phyloP scores from a whole-genome alignment of 352 stramenopile species.

The Thalassiosira hispida region DNA sequence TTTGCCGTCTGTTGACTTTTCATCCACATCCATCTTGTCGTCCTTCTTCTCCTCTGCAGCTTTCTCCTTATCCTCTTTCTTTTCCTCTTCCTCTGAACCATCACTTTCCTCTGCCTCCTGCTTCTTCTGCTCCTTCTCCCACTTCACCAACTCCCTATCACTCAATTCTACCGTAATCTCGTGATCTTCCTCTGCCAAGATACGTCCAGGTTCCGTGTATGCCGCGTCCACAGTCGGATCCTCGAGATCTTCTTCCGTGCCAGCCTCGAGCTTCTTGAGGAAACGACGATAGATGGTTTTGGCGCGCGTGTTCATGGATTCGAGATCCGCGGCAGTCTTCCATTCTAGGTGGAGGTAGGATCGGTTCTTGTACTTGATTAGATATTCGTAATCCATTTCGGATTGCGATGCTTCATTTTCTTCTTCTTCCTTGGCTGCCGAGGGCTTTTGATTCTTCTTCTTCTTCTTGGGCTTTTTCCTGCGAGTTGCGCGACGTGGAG shows the following conservation, averaged over 20 bases:
- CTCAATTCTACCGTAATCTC: slow-evolving; percentile 82
- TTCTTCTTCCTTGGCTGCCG: slow-evolving; percentile 16
- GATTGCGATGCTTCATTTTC: slow-evolving; percentile 28
- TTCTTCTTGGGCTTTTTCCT: slow-evolving; percentile 6
- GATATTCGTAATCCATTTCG: slow-evolving; percentile 87
- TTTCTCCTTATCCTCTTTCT: slow-evolving; percentile 31
- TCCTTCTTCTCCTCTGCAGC: slow-evolving; percentile 34
- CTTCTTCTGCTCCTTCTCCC: slow-evolving; percentile 81
- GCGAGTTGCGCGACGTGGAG: neutral
- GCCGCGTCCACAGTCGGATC: slow-evolving; percentile 83
- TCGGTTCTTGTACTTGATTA: slow-evolving; percentile 87
- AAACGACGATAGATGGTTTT: slow-evolving; percentile 85
- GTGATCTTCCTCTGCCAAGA: slow-evolving; percentile 84
- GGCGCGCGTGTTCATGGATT: slow-evolving; percentile 83
- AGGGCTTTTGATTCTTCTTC: slow-evolving; percentile 18
- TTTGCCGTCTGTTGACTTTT: neutral
- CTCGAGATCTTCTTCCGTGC: slow-evolving; percentile 80
- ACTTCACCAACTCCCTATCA: slow-evolving; percentile 81
- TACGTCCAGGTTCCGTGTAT: slow-evolving; percentile 72
- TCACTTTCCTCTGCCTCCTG: slow-evolving; percentile 40
- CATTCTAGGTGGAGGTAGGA: slow-evolving; percentile 87
- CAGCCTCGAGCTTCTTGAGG: slow-evolving; percentile 82
- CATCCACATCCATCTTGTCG: slow-evolving; percentile 27
- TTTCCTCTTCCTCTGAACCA: slow-evolving; percentile 34
- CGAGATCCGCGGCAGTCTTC: slow-evolving; percentile 83